Evolutionary conservation across 305 asterid genomes (phyloP).

Genomic region (Monarda citriodora): DNA sequence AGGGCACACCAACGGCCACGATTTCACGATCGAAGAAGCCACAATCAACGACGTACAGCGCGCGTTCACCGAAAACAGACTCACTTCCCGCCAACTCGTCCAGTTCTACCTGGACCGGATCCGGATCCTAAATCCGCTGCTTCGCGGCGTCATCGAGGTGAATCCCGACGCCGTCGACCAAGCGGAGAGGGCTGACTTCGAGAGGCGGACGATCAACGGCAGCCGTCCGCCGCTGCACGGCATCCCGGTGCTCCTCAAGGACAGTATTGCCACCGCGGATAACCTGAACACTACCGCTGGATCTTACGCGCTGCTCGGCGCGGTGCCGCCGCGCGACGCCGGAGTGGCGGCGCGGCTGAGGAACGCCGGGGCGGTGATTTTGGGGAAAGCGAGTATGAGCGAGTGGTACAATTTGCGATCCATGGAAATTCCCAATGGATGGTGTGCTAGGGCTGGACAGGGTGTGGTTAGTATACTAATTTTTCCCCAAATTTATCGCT

Average conservation of each 20-base stretch:
- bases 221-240: constrained; percentile 41
- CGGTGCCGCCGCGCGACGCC: constrained; percentile 61
- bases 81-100: constrained; percentile 59
- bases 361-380: constrained; percentile 62
- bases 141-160: constrained; percentile 58
- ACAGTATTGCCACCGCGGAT: constrained; percentile 53
- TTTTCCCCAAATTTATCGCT: background rate
- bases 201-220: constrained; percentile 22
- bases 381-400: constrained; percentile 77
- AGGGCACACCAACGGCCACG: constrained; percentile 21
- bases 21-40: constrained; percentile 57
- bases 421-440: constrained; percentile 39
- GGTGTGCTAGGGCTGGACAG: constrained; percentile 72
- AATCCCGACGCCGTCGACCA: constrained; percentile 54
- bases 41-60: constrained; percentile 47
- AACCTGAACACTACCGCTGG: constrained; percentile 66
- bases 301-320: constrained; percentile 57
- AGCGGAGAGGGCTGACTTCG: constrained; percentile 51
- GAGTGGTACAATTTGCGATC: constrained; percentile 66
- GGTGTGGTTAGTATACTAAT: constrained; percentile 47
- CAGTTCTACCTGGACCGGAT: constrained; percentile 51
- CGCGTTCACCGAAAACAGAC: constrained; percentile 39
- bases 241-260: constrained; percentile 74
- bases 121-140: constrained; percentile 49
- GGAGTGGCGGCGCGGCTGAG: constrained; percentile 65